Conservation (phyloP, 2,329 filamentous ascomycete species). For the Xylariales sp. region DNA sequence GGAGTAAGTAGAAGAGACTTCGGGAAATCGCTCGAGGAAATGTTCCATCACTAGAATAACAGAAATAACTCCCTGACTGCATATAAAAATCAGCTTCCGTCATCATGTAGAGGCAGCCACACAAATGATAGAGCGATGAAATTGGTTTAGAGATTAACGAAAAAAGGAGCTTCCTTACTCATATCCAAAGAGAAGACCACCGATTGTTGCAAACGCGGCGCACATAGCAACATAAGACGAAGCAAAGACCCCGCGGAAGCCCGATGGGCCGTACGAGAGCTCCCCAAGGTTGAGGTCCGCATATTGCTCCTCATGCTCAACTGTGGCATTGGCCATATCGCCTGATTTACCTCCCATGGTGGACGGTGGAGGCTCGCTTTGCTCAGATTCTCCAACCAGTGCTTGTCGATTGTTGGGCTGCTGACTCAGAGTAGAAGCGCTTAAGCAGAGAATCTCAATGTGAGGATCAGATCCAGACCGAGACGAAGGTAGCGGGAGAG, state of each 20-base stretch:
- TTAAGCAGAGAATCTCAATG: no score
- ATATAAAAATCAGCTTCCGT: no score
- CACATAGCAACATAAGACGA: constrained; percentile 9
- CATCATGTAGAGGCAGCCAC: neutral
- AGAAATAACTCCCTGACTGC: constrained; percentile 45
- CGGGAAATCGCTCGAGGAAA: constrained; percentile 44
- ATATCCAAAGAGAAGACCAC: constrained; percentile 8
- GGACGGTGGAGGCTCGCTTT: no score
- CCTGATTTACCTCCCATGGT: constrained; percentile 1
- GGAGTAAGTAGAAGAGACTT: constrained; percentile 37
- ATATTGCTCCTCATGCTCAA: constrained; percentile 4
- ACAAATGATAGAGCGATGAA: no score
- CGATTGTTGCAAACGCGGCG: constrained; percentile 7
- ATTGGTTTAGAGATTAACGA: no score
- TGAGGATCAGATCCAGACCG: no score
- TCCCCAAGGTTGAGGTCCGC: constrained; percentile 6
- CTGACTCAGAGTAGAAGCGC: no score
- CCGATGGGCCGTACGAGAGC: constrained; percentile 6
- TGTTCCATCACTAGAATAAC: constrained; percentile 48
- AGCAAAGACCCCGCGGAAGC: constrained; percentile 7
- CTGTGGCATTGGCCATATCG: neutral
- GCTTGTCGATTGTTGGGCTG: no score
- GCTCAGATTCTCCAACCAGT: no score
- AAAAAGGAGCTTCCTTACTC: no score
- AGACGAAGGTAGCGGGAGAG: no score